These are phyloP conservation scores for Capsicum chinense DNA, from an alignment of 257 asterid genomes.

Conservation along the genomic window DNA sequence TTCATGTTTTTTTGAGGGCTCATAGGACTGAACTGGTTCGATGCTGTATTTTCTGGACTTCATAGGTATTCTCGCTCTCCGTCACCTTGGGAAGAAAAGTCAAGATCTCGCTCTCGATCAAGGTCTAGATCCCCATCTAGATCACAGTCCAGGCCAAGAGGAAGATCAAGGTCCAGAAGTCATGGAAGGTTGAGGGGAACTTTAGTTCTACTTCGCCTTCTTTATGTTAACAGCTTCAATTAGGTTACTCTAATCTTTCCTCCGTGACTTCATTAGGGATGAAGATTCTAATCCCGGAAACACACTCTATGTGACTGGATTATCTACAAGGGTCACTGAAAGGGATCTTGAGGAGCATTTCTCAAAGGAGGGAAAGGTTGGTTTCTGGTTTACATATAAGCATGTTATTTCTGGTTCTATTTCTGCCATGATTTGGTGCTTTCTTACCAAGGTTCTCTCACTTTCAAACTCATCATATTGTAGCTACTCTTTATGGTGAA, in stretches of 20 bases:
- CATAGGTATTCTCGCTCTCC: conserved; percentile 35
- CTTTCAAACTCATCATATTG: not conserved
- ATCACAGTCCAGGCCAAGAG: conserved; percentile 44
- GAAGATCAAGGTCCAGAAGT: conserved; percentile 60
- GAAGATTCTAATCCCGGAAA: conserved; percentile 71
- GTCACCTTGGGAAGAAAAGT: conserved; percentile 30
- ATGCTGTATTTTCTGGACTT: not conserved
- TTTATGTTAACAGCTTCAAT: not conserved
- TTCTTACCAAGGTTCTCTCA: not conserved
- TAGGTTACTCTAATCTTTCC: conserved; percentile 12
- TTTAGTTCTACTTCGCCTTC: conserved; percentile 1
- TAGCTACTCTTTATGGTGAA: conserved; percentile 6
- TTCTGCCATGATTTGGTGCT: not conserved
- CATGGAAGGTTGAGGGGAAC: conserved; percentile 43
- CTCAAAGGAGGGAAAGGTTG: conserved; percentile 95
- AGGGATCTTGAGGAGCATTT: conserved; percentile 98
- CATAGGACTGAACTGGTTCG: conserved; percentile 38
- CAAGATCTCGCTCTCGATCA: conserved; percentile 49
- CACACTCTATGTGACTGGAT: conserved; percentile 93
- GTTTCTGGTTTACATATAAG: conserved; percentile 29
- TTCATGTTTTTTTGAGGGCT: not conserved
- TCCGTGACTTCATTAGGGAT: conserved; percentile 24
- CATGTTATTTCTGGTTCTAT: not conserved
- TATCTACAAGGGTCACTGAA: conserved; percentile 91
- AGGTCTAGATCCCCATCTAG: conserved; percentile 39